phyloP scores from a whole-genome alignment of 2,329 filamentous ascomycete genomes.

The Stagonosporopsis cucurbitacearum region DNA sequence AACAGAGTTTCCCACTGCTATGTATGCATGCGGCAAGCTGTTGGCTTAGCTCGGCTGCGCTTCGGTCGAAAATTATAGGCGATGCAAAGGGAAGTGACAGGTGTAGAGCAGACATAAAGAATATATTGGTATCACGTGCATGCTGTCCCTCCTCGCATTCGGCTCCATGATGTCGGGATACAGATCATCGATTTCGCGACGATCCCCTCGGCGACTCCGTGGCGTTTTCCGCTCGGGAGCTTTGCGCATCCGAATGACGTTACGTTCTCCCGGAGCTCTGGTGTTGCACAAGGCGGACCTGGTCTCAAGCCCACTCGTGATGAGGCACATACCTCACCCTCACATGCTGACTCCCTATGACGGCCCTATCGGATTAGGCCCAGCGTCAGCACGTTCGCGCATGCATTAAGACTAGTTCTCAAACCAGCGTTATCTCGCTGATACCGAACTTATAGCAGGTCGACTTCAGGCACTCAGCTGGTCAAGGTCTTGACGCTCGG shows the following conservation, averaged over 20 bases:
- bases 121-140: conserved; percentile 6
- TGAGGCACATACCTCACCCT: conserved; percentile 13
- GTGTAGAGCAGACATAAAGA: background rate
- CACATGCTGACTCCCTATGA: conserved; percentile 9
- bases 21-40: background rate
- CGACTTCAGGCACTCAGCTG: conserved; percentile 14
- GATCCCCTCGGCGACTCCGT: conserved; percentile 12
- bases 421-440: conserved; percentile 15
- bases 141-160: background rate
- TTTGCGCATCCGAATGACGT: conserved; percentile 9
- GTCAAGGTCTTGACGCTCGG: conserved; percentile 25
- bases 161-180: conserved; percentile 9
- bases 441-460: conserved; percentile 16
- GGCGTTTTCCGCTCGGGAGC: conserved; percentile 3
- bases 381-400: conserved; percentile 6
- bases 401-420: conserved; percentile 16
- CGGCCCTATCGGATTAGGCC: conserved; percentile 1
- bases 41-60: background rate
- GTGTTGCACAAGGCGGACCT: conserved; percentile 11
- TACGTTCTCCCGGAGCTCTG: conserved; percentile 6
- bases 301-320: conserved; percentile 5
- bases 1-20: background rate
- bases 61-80: background rate
- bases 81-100: background rate
- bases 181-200: conserved; percentile 4